Conservation (phyloP, 192 early-diverging fungal species). For the Thamnidium elegans region DNA sequence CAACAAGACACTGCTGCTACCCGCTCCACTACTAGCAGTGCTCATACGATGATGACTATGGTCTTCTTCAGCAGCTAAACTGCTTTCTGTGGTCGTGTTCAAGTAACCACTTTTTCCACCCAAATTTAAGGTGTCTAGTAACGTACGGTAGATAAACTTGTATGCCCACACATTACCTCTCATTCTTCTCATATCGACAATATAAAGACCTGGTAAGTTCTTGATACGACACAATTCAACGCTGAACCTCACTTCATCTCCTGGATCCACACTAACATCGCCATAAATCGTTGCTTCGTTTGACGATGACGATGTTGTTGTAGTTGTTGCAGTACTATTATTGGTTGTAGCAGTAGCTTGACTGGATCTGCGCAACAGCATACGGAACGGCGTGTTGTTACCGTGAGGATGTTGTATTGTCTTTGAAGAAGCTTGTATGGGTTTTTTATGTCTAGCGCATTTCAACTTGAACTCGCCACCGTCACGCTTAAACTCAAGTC, state of each 20-base stretch:
- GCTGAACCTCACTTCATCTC: slow-evolving; percentile 83
- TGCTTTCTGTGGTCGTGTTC: not conserved
- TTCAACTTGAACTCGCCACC: slow-evolving; percentile 55
- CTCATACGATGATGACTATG: slow-evolving; percentile 3
- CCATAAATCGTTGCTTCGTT: slow-evolving; percentile 44
- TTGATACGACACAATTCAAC: slow-evolving; percentile 91
- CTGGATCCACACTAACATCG: slow-evolving; percentile 51
- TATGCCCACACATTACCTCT: slow-evolving; percentile 76
- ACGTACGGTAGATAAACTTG: slow-evolving; percentile 71
- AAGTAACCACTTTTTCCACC: slow-evolving; percentile 39
- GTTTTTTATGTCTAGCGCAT: slow-evolving; percentile 7
- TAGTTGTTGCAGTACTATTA: not conserved
- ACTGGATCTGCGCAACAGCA: slow-evolving; percentile 25
- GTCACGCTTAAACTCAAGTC: slow-evolving; percentile 52
- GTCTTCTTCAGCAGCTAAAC: not conserved
- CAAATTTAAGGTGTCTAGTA: slow-evolving; percentile 48
- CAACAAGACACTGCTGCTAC: not conserved
- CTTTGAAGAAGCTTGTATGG: slow-evolving; percentile 8
- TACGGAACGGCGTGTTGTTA: slow-evolving; percentile 3
- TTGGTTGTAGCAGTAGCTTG: not conserved
- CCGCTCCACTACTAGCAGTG: not conserved
- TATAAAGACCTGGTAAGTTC: slow-evolving; percentile 77
- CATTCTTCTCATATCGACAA: slow-evolving; percentile 70
- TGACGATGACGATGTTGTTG: not conserved
- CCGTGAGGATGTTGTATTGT: slow-evolving; percentile 11